These are phyloP conservation scores for Boletus rex-veris DNA, from an alignment of 768 basidiomycete species.

Conservation along the genomic window DNA sequence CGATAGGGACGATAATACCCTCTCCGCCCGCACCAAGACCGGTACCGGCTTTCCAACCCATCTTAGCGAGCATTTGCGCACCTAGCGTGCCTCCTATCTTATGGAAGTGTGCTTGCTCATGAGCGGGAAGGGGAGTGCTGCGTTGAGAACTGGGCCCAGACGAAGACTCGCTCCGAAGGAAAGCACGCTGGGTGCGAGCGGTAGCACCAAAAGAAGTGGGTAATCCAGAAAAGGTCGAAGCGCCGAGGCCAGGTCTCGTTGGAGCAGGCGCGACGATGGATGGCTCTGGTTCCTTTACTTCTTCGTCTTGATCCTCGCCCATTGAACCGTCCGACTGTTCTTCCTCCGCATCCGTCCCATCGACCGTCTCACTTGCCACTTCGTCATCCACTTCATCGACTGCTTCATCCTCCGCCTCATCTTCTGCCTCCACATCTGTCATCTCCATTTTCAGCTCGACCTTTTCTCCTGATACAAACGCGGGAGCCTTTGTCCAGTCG, in stretches of 20 bases:
- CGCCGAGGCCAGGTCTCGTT: conserved; percentile 20
- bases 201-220: conserved; percentile 40
- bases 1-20: conserved; percentile 86
- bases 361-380: conserved; percentile 20
- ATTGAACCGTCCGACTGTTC: conserved; percentile 32
- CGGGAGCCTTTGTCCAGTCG: conserved; percentile 75
- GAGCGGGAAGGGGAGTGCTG: conserved; percentile 50
- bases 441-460: conserved; percentile 42
- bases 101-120: conserved; percentile 78
- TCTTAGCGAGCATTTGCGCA: conserved; percentile 87
- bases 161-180: conserved; percentile 51
- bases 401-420: conserved; percentile 37
- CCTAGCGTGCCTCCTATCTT: conserved; percentile 77
- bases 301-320: conserved; percentile 37
- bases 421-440: conserved; percentile 33
- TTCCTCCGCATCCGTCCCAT: conserved; percentile 38
- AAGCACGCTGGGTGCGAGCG: conserved; percentile 42
- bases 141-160: conserved; percentile 41
- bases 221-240: conserved; percentile 23
- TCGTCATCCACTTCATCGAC: conserved; percentile 38
- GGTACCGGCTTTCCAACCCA: conserved; percentile 87
- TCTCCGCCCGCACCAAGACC: conserved; percentile 74
- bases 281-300: conserved; percentile 28
- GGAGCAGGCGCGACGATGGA: conserved; percentile 27
- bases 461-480: conserved; percentile 62